A percentile compares a stretch with the other conserved stretches of the same genome.
Conservation (phyloP, 768 basidiomycete species). For the Myochromella boudieri region DNA sequence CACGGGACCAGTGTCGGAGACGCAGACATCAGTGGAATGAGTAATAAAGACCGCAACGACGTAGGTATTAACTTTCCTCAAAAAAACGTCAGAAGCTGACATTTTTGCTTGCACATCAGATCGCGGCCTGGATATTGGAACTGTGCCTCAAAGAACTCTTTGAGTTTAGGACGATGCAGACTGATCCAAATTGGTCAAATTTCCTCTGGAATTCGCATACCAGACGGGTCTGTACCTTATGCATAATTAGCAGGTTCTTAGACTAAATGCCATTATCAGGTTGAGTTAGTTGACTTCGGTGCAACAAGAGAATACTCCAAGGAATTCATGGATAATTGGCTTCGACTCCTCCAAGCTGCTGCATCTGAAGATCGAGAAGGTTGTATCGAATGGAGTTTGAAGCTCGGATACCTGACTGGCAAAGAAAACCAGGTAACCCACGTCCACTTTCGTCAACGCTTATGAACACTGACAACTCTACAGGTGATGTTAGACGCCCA, state of each 20-base stretch:
- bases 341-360: constrained; percentile 79
- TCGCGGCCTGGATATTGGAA: constrained; percentile 77
- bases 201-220: constrained; percentile 83
- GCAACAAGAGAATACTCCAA: constrained; percentile 86
- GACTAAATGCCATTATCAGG: constrained; percentile 32
- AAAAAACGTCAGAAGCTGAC: no score
- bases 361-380: constrained; percentile 61
- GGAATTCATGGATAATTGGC: constrained; percentile 88
- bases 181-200: constrained; percentile 98
- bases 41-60: constrained; percentile 67
- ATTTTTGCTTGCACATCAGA: no score
- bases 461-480: background rate
- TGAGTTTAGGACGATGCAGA: constrained; percentile 92
- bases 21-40: constrained; percentile 48
- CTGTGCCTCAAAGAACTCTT: constrained; percentile 91
- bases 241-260: background rate
- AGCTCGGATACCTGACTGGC: constrained; percentile 88
- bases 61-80: constrained; percentile 37
- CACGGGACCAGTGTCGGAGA: constrained; percentile 81
- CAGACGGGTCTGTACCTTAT: constrained; percentile 45
- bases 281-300: constrained; percentile 94
- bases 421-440: constrained; percentile 74
- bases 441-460: background rate
- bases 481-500: constrained; percentile 89
- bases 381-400: constrained; percentile 73